Percentiles rank a stretch among this genome's conserved stretches.
Evolutionary conservation across 148 eudicot species (phyloP).

Genomic region (Chenopodium berlandieri): DNA sequence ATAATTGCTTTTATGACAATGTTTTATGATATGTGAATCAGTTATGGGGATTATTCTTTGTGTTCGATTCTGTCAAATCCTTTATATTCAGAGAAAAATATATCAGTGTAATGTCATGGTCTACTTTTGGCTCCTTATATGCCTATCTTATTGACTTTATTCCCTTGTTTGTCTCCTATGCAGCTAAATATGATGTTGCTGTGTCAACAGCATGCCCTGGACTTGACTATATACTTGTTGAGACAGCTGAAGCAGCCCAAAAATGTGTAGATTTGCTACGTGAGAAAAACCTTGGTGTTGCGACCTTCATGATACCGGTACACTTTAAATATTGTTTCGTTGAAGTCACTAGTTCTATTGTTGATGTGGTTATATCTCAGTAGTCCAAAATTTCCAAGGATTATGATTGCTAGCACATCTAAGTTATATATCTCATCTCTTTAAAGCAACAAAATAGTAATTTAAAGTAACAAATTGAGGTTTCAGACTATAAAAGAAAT

Average conservation of each 20-base stretch:
- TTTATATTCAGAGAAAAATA: background rate
- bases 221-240: conserved; percentile 94
- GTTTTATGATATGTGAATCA: background rate
- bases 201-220: conserved; percentile 94
- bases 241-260: conserved; percentile 89
- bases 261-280: conserved; percentile 93
- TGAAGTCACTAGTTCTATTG: background rate
- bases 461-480: background rate
- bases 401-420: background rate
- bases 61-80: background rate
- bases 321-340: background rate
- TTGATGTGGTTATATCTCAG: background rate
- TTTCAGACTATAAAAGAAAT: background rate
- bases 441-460: background rate
- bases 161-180: conserved; percentile 20
- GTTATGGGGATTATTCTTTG: background rate
- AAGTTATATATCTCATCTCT: background rate
- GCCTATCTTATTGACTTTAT: background rate
- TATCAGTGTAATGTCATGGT: background rate
- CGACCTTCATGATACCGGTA: conserved; percentile 99
- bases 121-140: background rate
- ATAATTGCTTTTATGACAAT: background rate
- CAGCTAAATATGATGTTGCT: conserved; percentile 92
- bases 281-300: conserved; percentile 84
- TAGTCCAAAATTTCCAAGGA: background rate